Evolutionary conservation across 768 basidiomycete species (phyloP), one percentile per base, ranked within the genome.

Genomic region (Sistotremastrum niveocremeum): DNA sequence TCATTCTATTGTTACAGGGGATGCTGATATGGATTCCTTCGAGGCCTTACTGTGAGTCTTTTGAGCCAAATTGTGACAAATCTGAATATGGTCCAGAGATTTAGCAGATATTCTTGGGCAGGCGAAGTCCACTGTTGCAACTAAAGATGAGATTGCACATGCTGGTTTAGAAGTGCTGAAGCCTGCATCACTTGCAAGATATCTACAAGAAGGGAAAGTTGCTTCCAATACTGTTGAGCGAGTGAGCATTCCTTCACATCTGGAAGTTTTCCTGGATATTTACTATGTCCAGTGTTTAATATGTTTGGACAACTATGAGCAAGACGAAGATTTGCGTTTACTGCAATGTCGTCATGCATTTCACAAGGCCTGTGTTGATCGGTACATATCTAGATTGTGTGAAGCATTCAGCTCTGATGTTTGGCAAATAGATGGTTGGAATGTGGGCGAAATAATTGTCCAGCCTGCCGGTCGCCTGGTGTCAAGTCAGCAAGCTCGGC

Each of bases 301-400:
- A 35, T 97, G 91, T 58, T 66, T 94, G 42, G 84, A 87, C 46
- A 88, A 94, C 46, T 95, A 95, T 61, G 71, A 72, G 33, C 58
- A 67, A 2, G 80, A 84, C 39, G 85, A 89, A 39, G 79, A 89
- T 30, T 63, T 93, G 41, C 78, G 93, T 29, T 63, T 95, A 34
- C 71, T 97, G 66, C 64, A 65, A 4, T 95, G 93, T 62, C 73
- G 76, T 51, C 91, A 97, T 63, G 80, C 76, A n/a, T 97, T 91
- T 72, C 91, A 97, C 57, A 79, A 79, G 56, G 65, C 60, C 20
- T 95, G 91, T 53, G 87, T 95, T 5, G 91, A 95, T 49, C 56
- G 55, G 47, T 53, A 34, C 9, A 46, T 38, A 39, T 11, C 35
- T 45, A 32, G 1, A 30, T 20, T 12, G 20, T 46, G 7, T 7